Evolutionary conservation across 257 asterid genomes (phyloP), one percentile per base, ranked within the genome.

Genomic region (Fraxinus anomala): DNA sequence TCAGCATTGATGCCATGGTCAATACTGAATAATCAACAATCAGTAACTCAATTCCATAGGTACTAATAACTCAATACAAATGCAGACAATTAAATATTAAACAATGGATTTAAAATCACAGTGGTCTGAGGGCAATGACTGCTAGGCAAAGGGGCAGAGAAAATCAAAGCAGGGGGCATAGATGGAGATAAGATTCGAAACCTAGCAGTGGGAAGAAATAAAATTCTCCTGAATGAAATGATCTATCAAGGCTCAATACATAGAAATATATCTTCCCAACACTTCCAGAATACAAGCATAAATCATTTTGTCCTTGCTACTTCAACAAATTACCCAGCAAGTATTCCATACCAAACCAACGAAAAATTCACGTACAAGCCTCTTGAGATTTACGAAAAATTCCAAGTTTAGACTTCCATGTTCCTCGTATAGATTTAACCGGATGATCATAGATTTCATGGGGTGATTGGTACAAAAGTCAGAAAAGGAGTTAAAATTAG

Each of bases 1-100:
- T 33, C 69, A 63, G 69, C 72, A 28, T 11, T 61, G 69, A 36
- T 23, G 72, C 47, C 54, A 47, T 65, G 34, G 66, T 30, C 17
- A 37, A 44, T 12, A 34, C 77, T 39, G 75, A 65, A 76, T 36
- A 71, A 70, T 6, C 68, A 72, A 28, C 49, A 65, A 34, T 40
- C 47, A 44, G 5, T 49, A 42, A 75, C 51, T 70, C 59, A 42
- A 37, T 74, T 67, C 23, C 21, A 10, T 68, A 81, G 59, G 78
- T 71, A 44, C 63, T n/a, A 78, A 69, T 19, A 39, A 39, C 44
- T 63, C 33, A 63, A 63, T 24, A 12, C 19, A 23, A 63, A 63
- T 63, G 69, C 36, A 23, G 8, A 12, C 36, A 63, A 26, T 24
- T 23, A 6, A 54, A 54, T 17, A 24, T n/a, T 24, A 63, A 63